Conservation (phyloP, 768 basidiomycete species). For the Lactifluus rugatus region DNA sequence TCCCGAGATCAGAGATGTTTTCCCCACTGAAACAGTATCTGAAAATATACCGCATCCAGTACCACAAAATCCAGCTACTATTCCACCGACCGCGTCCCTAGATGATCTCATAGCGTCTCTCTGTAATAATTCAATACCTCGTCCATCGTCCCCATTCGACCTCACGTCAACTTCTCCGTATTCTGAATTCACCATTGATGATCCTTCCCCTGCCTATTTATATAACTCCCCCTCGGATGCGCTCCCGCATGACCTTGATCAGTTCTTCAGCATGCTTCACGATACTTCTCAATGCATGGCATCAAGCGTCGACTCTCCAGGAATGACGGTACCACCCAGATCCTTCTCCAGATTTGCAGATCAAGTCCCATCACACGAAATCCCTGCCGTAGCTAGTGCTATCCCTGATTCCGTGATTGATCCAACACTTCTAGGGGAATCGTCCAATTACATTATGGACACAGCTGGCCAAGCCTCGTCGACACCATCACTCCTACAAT, state of each 20-base stretch:
- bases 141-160: not conserved
- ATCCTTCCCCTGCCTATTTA: not conserved
- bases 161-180: not conserved
- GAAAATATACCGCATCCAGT: not conserved
- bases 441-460: not conserved
- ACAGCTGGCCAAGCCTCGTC: slow-evolving; percentile 16
- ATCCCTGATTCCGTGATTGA: slow-evolving; percentile 18
- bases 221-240: slow-evolving; percentile 1
- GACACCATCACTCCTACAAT: slow-evolving; percentile 17
- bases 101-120: slow-evolving; percentile 29
- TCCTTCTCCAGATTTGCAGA: slow-evolving; percentile 23
- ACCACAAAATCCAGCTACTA: slow-evolving; percentile 4
- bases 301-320: slow-evolving; percentile 23
- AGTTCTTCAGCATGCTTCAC: not conserved
- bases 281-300: not conserved
- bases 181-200: not conserved
- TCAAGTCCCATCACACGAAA: not conserved
- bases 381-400: not conserved
- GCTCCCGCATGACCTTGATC: not conserved
- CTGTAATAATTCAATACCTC: slow-evolving; percentile 2
- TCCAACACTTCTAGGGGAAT: slow-evolving; percentile 14
- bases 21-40: not conserved
- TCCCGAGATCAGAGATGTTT: not conserved
- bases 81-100: slow-evolving; percentile 26
- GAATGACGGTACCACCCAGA: slow-evolving; percentile 45